Base-by-base conservation (phyloP, 2,329 filamentous ascomycete species). In the Fusarium chuoi region DNA sequence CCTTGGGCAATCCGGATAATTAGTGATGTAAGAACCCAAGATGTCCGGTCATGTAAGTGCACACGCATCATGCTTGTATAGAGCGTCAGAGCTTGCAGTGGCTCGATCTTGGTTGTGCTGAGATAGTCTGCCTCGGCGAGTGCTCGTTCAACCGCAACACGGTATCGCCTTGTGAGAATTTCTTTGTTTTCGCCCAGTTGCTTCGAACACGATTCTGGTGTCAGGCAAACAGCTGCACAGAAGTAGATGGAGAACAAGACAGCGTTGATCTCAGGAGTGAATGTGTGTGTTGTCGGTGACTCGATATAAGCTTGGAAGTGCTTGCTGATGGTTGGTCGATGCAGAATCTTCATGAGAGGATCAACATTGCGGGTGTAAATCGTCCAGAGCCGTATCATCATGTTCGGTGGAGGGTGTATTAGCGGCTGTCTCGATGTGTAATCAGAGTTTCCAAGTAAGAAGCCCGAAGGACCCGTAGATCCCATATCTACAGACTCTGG, bases 191-290 rank as follows among this genome's bases (percentile, higher is more conserved):
- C 80, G 15, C 82, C 82, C 2, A 86, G 70, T 36, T 79, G 76
- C 22, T 65, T 66, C 22, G 74, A 48, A 56, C 84, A 85, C 1
- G 71, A 74, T 7, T 78, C 75, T 2, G 82, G 67, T 6, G 68
- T 68, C 10, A 85, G 57, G 41, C 81, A 84, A 3, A 79, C 80
- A 3, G 83, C 75, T 24, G 84, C 82, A 1, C 81, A 82, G 62
- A 85, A 84, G 75, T 86, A 86, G 45, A 86, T 82, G 46, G 83
- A 77, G 67, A 86, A 86, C 51, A 83, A 78, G 20, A 86, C 75
- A 9, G 84, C 83, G 38, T 84, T 83, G 1, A 69, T 73, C 26
- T 74, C 76, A 11, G 67, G 77, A 15, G 69, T 76, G 56, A 64
- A 76, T 17, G 48, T 69, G 38, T 65, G 51, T 3, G 59, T 65